Base-by-base conservation (phyloP, 768 basidiomycete genomes). In the Harrya chromipes region DNA sequence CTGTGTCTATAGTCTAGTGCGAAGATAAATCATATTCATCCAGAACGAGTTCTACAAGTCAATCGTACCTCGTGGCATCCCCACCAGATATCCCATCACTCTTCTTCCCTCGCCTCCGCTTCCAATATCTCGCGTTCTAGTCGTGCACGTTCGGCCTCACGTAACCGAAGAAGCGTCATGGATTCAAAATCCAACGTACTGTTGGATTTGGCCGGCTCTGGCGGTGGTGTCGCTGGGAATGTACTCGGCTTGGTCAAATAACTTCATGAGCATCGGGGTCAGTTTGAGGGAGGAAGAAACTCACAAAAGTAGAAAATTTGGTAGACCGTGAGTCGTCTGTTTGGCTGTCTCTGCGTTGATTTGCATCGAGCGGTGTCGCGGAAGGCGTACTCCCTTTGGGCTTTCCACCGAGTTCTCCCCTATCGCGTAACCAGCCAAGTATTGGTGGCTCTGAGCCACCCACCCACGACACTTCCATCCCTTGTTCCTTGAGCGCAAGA, bases 121-220 rank as follows among this genome's bases (percentile, higher is more conserved):
- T 87, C 86, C 34, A 80, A 66, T 55, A 90, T 89, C 64, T 90
- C 88, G 50, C 79, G 74, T 63, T 92, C 90, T 21, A 94, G 63
- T 38, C 85, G 73, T 54, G 83, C 85, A 34, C 85, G 75, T 64
- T 92, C 90, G 0, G 90, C 88, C 60, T 92, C 87, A 31, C 90
- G 75, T 63, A 94, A 72, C 5, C 90, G 80, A 76, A 92, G 78
- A 31, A 93, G 73, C 1, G 88, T 92, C 51, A 91, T 61, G 3
- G 84, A 81, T 67, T 92, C 90, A 48, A 85, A 93, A 62, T 91
- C 87, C 41, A 91, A 56, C 2, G 78, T 78, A 11, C 72, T 60
- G 19, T 63, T 42, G n/a, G 67, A 27, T 19, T 60, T 64, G n/a
- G 58, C 36, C 16, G 61, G 52, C 19, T 62, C 52, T 24, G 62